Evolutionary conservation across 768 basidiomycete genomes (phyloP), one percentile per base, ranked within the genome.

Genomic region (Rossbeevera mucosa): DNA sequence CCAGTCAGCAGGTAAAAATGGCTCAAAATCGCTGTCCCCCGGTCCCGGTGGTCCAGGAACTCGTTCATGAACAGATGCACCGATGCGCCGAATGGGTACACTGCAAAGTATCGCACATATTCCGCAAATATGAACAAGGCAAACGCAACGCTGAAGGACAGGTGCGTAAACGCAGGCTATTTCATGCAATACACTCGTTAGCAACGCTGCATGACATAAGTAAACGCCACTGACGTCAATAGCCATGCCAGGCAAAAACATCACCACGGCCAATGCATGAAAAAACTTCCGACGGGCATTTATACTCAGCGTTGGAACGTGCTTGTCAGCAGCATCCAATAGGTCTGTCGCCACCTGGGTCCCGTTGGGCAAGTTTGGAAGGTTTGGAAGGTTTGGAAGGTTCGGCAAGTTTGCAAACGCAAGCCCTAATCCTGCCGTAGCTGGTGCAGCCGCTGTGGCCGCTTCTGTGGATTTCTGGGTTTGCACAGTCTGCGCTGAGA

Each of bases 61-160:
- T 99, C 96, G 72, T 88, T 90, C 83, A 99, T 85, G 71, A 99
- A 99, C 50, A 97, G 73, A 71, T 99, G 96, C 18, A 99, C 83
- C 11, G 83, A 76, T 9, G 90, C 94, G 13, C 94, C 93, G 61
- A 97, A 90, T 3, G 96, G 96, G 72, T 96, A 97, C 45, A 99
- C 81, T 31, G 96, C 96, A 71, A 98, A 99, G 71, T 97, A 99
- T 53, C 96, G 91, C 57, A 97, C 82, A 74, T 97, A 98, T 73
- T 99, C 96, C 52, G 91, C 85, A 67, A 99, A 97, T 21, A 85
- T 91, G 74, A 99, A 98, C 58, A 92, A 70, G 8, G 96, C 86
- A 69, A 99, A 98, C 2, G 95, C 95, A 18, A 83, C 86, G 61
- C 91, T 94, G 74, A 99, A 96, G 8, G 94, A 85, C 41, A 98